phyloP scores from a whole-genome alignment of 805 yeast genomes.

The Candida ortonii region DNA sequence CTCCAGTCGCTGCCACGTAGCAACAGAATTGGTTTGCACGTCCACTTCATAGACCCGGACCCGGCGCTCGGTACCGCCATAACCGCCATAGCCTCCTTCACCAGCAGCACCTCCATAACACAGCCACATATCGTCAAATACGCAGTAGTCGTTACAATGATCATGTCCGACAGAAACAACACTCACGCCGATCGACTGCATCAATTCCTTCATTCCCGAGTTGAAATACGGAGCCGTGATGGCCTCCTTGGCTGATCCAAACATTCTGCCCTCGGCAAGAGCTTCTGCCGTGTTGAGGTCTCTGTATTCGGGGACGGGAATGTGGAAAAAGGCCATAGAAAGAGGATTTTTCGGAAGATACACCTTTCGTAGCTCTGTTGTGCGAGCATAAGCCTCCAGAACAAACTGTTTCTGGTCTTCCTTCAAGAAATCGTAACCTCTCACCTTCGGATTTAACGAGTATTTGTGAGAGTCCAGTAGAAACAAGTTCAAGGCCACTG shows the following conservation, averaged over 20 bases:
- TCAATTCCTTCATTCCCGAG: slow-evolving; percentile 57
- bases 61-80: slow-evolving; percentile 82
- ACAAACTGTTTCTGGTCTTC: slow-evolving; percentile 25
- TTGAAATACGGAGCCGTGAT: slow-evolving; percentile 76
- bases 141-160: slow-evolving; percentile 90
- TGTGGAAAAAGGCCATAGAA: slow-evolving; percentile 91
- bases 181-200: slow-evolving; percentile 66
- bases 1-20: slow-evolving; percentile 6
- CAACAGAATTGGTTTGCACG: not conserved
- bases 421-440: slow-evolving; percentile 85
- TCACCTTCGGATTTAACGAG: slow-evolving; percentile 60
- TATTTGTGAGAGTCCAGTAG: slow-evolving; percentile 84
- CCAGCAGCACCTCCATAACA: slow-evolving; percentile 95
- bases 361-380: slow-evolving; percentile 8
- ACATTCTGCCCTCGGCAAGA: slow-evolving; percentile 29
- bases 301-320: slow-evolving; percentile 84
- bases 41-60: slow-evolving; percentile 71
- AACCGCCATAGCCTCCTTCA: slow-evolving; percentile 95
- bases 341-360: slow-evolving; percentile 40
- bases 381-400: slow-evolving; percentile 4
- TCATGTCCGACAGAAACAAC: slow-evolving; percentile 90
- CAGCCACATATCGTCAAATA: slow-evolving; percentile 66
- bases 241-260: slow-evolving; percentile 70
- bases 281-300: slow-evolving; percentile 35
- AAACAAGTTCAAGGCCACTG: slow-evolving; percentile 57